Evolutionary conservation across 2,329 filamentous ascomycete genomes (phyloP), one percentile per base, ranked within the genome.

Genomic region (Penicillium concentricum): DNA sequence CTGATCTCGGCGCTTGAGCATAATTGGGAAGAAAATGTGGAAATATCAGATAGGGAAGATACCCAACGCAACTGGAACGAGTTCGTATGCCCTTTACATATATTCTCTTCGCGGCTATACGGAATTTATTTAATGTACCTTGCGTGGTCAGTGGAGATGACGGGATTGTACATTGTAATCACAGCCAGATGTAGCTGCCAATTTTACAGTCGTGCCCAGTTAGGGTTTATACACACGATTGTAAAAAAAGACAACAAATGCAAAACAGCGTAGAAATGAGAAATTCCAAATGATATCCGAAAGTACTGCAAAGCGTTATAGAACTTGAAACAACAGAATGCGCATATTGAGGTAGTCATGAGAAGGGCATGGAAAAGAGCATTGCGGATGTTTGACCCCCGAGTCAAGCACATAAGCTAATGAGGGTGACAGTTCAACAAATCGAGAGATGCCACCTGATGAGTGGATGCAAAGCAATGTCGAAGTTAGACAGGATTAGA

Each of bases 1-100:
- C 44, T 37, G 35, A 30, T 58, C 24, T 53, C 42, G 47, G 58
- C 48, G 42, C 16, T 51, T 51, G 24, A 30, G 46, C 30, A 43
- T 57, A 49, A 35, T 44, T 42, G 38, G 51, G 53, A 44, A 51
- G 54, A 53, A 34, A 60, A 43, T 18, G 53, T 49, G 51, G 52
- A 59, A 59, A 53, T 54, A 62, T 58, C 57, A 63, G 55, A 62
- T 46, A 56, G 56, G 57, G 58, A 63, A 65, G 57, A 65, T 65
- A 65, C 63, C 65, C 65, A 61, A 56, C 45, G 55, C 51, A 48
- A 30, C 44, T 58, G 44, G 57, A 58, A 61, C 56, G 12, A 45
- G 34, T 32, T 54, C 61, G 54, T 56, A 60, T 46, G 54, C 51
- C 45, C 50, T 59, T 48, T 55, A 56, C 57, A 51, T 44, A 44